phyloP scores from a whole-genome alignment of 768 basidiomycete genomes.

The Phaffia tasmanica region DNA sequence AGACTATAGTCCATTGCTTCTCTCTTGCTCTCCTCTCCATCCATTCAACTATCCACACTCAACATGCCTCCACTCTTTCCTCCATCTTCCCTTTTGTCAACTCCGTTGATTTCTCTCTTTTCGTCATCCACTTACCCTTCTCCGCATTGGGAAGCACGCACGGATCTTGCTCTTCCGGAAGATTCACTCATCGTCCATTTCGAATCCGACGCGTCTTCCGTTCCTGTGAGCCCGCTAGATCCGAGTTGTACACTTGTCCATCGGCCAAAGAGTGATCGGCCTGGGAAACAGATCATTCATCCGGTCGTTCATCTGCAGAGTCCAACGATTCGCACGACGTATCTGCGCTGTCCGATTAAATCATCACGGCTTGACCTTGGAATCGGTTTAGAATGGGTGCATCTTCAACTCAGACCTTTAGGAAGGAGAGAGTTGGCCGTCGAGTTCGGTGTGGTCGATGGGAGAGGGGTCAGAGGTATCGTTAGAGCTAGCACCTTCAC shows the following conservation, averaged over 20 bases:
- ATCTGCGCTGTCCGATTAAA: conserved; percentile 51
- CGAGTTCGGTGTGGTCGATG: conserved; percentile 63
- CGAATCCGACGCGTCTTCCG: background rate
- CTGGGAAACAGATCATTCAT: conserved; percentile 37
- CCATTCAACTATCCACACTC: too few species aligned
- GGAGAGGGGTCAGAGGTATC: conserved; percentile 48
- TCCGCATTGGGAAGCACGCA: background rate
- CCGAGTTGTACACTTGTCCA: background rate
- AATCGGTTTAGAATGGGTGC: conserved; percentile 60
- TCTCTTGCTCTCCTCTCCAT: too few species aligned
- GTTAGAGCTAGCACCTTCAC: conserved; percentile 69
- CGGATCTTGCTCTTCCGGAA: conserved; percentile 12
- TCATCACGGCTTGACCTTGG: conserved; percentile 40
- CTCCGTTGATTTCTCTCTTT: conserved; percentile 17
- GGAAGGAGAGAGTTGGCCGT: conserved; percentile 56
- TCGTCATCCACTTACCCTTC: conserved; percentile 17
- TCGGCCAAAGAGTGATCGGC: background rate
- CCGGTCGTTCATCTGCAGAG: conserved; percentile 71
- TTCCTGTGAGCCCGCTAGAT: background rate
- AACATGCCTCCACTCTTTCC: background rate
- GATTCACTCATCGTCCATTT: conserved; percentile 16
- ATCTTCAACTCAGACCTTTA: conserved; percentile 61
- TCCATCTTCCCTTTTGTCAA: background rate
- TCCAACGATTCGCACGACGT: conserved; percentile 57
- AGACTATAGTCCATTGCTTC: too few species aligned